Evolutionary conservation across 2,329 filamentous ascomycete species (phyloP).

Genomic region (Allantophomopsis lycopodina): DNA sequence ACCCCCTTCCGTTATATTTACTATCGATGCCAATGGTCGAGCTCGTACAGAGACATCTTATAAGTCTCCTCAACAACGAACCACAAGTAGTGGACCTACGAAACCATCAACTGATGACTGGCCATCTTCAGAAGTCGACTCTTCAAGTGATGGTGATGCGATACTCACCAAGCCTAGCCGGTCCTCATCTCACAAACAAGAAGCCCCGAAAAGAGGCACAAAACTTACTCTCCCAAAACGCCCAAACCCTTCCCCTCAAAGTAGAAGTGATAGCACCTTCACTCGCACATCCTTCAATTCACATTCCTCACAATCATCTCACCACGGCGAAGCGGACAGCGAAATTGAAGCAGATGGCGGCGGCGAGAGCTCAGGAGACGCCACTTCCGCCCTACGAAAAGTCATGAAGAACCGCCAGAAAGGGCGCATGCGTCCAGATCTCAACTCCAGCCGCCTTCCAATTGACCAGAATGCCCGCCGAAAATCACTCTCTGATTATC

Average conservation of each 20-base stretch:
- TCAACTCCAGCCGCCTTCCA: no score
- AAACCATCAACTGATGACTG: conserved; percentile 19
- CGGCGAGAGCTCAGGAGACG: conserved; percentile 32
- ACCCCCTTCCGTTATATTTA: conserved; percentile 42
- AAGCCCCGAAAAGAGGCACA: neutral
- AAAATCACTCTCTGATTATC: no score
- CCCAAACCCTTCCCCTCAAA: no score
- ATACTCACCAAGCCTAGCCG: conserved; percentile 8
- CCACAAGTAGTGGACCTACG: conserved; percentile 7
- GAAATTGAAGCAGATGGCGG: conserved; percentile 38
- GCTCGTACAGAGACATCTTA: conserved; percentile 15
- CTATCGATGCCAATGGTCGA: conserved; percentile 46
- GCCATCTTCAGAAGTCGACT: conserved; percentile 32
- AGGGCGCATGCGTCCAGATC: conserved; percentile 9
- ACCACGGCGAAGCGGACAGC: conserved; percentile 19
- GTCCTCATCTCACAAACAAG: conserved; percentile 2
- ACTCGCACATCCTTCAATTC: no score
- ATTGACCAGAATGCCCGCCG: no score
- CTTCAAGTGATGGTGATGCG: conserved; percentile 22
- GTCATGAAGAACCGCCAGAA: conserved; percentile 22
- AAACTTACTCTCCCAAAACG: no score
- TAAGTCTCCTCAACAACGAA: conserved; percentile 7
- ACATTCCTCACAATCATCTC: no score
- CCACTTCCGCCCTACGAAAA: conserved; percentile 44
- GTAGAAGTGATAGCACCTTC: no score